Evolutionary conservation across 1,139 yeast genomes (phyloP).

Genomic region (Pneumocystis carinii): DNA sequence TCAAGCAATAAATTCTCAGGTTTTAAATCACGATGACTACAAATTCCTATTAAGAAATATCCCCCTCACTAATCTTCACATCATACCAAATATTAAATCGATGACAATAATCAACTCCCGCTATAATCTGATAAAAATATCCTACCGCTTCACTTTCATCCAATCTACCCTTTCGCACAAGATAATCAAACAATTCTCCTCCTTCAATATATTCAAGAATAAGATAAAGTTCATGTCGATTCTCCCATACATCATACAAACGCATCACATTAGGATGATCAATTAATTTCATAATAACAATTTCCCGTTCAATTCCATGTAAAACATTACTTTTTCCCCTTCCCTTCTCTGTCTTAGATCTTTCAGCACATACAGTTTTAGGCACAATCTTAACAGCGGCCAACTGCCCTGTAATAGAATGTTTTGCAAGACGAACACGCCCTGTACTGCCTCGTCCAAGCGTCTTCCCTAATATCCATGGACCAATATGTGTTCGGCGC

Average conservation of each 20-base stretch:
- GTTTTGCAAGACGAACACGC: constrained; percentile 80
- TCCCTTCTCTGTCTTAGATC: constrained; percentile 9
- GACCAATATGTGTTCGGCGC: constrained; percentile 55
- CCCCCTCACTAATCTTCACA: neutral
- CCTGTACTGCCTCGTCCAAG: constrained; percentile 88
- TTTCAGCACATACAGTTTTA: constrained; percentile 47
- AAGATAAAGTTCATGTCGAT: constrained; percentile 65
- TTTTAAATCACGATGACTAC: constrained; percentile 81
- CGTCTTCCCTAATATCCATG: constrained; percentile 92
- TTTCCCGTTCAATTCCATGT: constrained; percentile 92
- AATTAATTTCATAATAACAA: constrained; percentile 76
- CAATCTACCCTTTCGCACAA: constrained; percentile 73
- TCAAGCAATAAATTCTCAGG: constrained; percentile 88
- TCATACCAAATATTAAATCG: constrained; percentile 57
- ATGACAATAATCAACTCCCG: constrained; percentile 87
- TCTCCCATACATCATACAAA: constrained; percentile 97
- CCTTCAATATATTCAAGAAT: constrained; percentile 94
- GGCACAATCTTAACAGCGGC: constrained; percentile 98
- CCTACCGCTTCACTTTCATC: constrained; percentile 81
- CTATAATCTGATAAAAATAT: constrained; percentile 80
- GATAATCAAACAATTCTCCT: constrained; percentile 85
- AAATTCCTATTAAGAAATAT: neutral
- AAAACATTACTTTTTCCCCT: constrained; percentile 37
- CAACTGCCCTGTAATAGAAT: constrained; percentile 64
- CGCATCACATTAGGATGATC: constrained; percentile 91